Evolutionary conservation across 2,329 filamentous ascomycete species (phyloP).

Genomic region (Diaporthe aspalathi): DNA sequence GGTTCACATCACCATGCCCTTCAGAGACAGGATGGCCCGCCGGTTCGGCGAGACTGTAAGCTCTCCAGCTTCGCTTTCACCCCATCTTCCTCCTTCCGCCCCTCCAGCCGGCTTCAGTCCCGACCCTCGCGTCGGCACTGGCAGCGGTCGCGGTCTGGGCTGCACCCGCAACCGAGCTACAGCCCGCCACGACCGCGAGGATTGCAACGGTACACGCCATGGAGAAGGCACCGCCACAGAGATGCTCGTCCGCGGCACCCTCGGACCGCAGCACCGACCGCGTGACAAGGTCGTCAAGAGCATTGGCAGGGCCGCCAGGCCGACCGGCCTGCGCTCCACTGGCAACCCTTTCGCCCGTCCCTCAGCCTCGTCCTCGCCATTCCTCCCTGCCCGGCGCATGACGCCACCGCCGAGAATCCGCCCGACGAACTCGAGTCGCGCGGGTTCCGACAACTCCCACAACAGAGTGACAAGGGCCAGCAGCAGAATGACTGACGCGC

Average conservation of each 20-base stretch:
- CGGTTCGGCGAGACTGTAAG: conserved; percentile 61
- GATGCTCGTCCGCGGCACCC: conserved; percentile 18
- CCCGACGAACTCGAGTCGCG: not conserved
- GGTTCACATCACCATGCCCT: conserved; percentile 43
- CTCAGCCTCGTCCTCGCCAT: conserved; percentile 15
- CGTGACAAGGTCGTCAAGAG: conserved; percentile 12
- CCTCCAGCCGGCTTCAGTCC: conserved; percentile 22
- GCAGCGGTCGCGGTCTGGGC: conserved; percentile 31
- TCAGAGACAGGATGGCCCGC: conserved; percentile 54
- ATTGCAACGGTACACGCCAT: not conserved
- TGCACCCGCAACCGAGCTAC: conserved; percentile 21
- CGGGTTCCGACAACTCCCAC: conserved; percentile 34
- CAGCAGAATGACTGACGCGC: conserved; percentile 39
- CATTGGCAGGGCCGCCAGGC: not conserved
- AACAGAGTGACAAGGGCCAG: conserved; percentile 33
- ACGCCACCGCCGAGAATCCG: not conserved
- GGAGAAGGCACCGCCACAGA: not conserved
- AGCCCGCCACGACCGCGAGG: conserved; percentile 26
- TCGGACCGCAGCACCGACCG: conserved; percentile 25
- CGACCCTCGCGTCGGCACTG: conserved; percentile 19
- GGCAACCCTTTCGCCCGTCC: not conserved
- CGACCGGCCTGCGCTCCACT: not conserved
- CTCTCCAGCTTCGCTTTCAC: conserved; percentile 41
- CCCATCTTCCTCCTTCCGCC: conserved; percentile 39
- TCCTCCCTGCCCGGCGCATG: not conserved